Conservation (phyloP, 2,329 filamentous ascomycete genomes). For the Colletotrichum chlorophyti region DNA sequence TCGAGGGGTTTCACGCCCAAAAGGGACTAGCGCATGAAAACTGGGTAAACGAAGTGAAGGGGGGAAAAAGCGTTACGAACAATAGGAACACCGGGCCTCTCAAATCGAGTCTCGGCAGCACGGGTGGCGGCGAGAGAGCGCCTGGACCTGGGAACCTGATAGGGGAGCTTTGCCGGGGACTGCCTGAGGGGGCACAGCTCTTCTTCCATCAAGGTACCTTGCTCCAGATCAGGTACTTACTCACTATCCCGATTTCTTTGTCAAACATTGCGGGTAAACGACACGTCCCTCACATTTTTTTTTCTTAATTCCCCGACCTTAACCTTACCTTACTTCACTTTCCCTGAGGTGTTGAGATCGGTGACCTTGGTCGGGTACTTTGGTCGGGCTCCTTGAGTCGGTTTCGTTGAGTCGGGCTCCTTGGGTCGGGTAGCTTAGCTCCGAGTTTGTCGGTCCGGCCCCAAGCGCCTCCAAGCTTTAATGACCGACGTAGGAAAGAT, state of each 20-base stretch:
- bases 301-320: background rate
- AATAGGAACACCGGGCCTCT: slow-evolving; percentile 14
- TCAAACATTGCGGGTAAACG: too few species aligned
- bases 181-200: background rate
- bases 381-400: too few species aligned
- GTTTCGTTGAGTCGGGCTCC: too few species aligned
- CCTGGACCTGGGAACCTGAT: background rate
- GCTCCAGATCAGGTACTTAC: too few species aligned
- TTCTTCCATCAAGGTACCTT: slow-evolving; percentile 1
- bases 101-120: slow-evolving; percentile 20
- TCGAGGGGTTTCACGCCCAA: slow-evolving; percentile 26
- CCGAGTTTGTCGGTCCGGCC: too few species aligned
- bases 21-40: slow-evolving; percentile 25
- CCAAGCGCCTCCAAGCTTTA: too few species aligned
- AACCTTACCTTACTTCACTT: slow-evolving; percentile 12
- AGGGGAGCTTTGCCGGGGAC: too few species aligned
- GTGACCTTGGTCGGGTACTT: too few species aligned
- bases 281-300: too few species aligned
- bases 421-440: too few species aligned
- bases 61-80: slow-evolving; percentile 21
- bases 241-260: background rate
- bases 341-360: background rate
- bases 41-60: slow-evolving; percentile 27
- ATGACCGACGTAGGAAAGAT: too few species aligned
- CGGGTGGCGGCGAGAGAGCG: slow-evolving; percentile 9